Conservation (phyloP, 345 rosid genomes). For the Schrenkiella parvula region DNA sequence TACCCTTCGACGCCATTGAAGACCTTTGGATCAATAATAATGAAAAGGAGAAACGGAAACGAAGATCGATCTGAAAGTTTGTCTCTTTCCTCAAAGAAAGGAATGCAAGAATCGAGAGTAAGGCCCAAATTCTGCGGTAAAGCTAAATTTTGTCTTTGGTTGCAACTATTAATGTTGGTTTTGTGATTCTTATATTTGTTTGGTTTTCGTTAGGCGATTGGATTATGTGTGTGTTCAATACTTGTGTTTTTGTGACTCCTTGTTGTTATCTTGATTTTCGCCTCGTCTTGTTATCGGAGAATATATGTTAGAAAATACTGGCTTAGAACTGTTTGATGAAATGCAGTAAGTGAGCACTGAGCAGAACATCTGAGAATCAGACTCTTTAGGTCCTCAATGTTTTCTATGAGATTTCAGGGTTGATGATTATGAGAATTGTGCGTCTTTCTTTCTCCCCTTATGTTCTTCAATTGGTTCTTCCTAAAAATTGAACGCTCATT, state of each 20-base stretch:
- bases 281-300: neutral
- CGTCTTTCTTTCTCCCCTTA: neutral
- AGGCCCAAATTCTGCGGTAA: neutral
- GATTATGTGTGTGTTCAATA: neutral
- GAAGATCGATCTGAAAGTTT: neutral
- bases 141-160: neutral
- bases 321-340: neutral
- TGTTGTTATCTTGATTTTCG: neutral
- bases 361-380: neutral
- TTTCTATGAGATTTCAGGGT: neutral
- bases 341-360: neutral
- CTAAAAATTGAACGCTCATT: neutral
- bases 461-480: neutral
- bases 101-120: constrained; percentile 5
- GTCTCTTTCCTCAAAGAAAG: neutral
- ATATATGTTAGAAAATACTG: neutral
- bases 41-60: neutral
- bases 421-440: neutral
- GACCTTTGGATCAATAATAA: neutral
- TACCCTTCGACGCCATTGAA: neutral
- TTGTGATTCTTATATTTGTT: neutral
- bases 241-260: neutral
- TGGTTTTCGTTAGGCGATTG: neutral
- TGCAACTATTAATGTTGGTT: neutral
- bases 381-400: neutral